Evolutionary conservation across 202 grass and related monocot species (phyloP).

Genomic region (Alloteropsis angusta): DNA sequence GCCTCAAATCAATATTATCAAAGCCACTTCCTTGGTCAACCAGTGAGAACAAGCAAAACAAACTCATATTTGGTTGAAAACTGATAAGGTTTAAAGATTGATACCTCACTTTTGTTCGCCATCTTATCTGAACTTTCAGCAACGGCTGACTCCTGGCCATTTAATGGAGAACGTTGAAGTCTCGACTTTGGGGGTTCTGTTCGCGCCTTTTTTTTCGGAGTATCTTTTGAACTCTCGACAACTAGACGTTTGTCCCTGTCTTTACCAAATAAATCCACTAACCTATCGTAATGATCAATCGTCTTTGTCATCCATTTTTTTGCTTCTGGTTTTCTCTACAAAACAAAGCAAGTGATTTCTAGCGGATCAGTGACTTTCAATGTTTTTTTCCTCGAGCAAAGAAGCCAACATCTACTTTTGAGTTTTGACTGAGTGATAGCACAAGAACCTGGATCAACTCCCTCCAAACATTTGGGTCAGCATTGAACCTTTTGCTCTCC

Average conservation of each 20-base stretch:
- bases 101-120: conserved; percentile 28
- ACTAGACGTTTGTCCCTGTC: conserved; percentile 23
- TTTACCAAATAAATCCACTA: conserved; percentile 39
- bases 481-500: conserved; percentile 23
- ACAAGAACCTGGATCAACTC: conserved; percentile 38
- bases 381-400: background rate
- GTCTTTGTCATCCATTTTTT: conserved; percentile 53
- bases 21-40: background rate
- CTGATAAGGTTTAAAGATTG: background rate
- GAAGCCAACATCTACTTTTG: background rate
- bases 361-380: background rate
- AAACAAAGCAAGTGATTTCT: conserved; percentile 22
- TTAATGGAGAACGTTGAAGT: conserved; percentile 11
- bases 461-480: conserved; percentile 38
- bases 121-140: conserved; percentile 1
- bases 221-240: conserved; percentile 1
- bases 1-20: background rate
- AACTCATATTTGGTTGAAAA: conserved; percentile 2
- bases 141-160: background rate
- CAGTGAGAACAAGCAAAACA: background rate
- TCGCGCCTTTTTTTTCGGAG: conserved; percentile 20
- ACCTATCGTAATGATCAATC: conserved; percentile 37
- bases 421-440: background rate
- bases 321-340: conserved; percentile 49
- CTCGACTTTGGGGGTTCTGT: conserved; percentile 25